Percentiles rank a stretch among this genome's conserved stretches.
phyloP scores from a whole-genome alignment of 2,329 filamentous ascomycete species.

The Phialophora verrucosa region DNA sequence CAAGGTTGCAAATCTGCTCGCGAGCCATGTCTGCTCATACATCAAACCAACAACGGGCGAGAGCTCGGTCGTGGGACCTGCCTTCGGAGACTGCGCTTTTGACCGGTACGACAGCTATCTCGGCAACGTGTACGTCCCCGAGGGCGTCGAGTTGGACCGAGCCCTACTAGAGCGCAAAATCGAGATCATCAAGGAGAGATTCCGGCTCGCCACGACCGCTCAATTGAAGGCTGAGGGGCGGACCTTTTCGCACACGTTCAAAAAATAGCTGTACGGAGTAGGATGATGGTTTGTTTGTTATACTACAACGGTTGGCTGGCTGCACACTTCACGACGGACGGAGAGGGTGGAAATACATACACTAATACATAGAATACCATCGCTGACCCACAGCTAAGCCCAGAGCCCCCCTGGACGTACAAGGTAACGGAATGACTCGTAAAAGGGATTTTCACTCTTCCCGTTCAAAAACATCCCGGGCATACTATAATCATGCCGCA shows the following conservation, averaged over 20 bases:
- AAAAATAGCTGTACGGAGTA: not conserved
- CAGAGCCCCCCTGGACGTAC: not conserved
- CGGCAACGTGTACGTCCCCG: conserved; percentile 40
- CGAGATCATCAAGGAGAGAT: conserved; percentile 36
- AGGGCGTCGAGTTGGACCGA: conserved; percentile 38
- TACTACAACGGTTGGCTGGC: not conserved
- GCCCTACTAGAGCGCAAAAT: conserved; percentile 41
- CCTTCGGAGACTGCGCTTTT: conserved; percentile 42
- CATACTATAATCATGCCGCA: not conserved
- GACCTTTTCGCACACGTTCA: not conserved
- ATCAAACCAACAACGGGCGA: conserved; percentile 18
- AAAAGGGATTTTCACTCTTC: not conserved
- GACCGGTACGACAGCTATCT: conserved; percentile 43
- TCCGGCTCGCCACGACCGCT: conserved; percentile 15
- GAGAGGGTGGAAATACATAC: not conserved
- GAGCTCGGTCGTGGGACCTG: not conserved
- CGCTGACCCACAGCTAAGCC: not conserved
- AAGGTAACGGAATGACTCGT: not conserved
- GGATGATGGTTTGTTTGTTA: not conserved
- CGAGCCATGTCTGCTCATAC: conserved; percentile 48
- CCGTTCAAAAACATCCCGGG: not conserved
- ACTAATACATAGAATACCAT: not conserved
- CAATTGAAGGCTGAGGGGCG: not conserved
- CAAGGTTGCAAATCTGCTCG: conserved; percentile 46
- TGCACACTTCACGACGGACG: not conserved